phyloP scores from a whole-genome alignment of 257 asterid genomes.

The Solanum arcanum region DNA sequence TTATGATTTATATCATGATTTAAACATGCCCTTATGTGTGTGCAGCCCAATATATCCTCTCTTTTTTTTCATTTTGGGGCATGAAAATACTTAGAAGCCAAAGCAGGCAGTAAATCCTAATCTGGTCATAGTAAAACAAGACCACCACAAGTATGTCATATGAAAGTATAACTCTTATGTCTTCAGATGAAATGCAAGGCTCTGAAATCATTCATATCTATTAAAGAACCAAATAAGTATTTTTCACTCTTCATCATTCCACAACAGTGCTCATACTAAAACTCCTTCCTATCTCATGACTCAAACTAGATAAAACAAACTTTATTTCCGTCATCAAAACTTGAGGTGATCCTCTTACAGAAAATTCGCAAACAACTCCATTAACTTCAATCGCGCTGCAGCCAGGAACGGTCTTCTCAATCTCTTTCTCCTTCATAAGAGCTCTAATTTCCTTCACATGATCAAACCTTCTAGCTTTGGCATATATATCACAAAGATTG shows the following conservation, averaged over 20 bases:
- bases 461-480: conserved; percentile 51
- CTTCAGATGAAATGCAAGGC: background rate
- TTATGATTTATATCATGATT: no score
- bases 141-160: background rate
- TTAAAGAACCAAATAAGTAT: background rate
- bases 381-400: conserved; percentile 58
- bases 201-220: background rate
- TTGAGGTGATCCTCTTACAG: conserved; percentile 46
- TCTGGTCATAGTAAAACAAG: background rate
- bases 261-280: background rate
- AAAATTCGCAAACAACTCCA: conserved; percentile 51
- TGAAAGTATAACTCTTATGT: background rate
- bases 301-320: conserved; percentile 21
- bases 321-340: conserved; percentile 24
- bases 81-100: background rate
- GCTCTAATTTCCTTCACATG: conserved; percentile 40
- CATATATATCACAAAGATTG: conserved; percentile 55
- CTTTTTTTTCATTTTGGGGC: background rate
- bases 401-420: conserved; percentile 52
- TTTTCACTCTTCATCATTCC: background rate
- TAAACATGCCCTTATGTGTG: no score
- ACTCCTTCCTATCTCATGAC: conserved; percentile 37
- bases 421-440: conserved; percentile 39
- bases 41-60: no score
- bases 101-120: background rate